Conservation (phyloP, 306 rosid species). For the Hippophae gyantsensis region DNA sequence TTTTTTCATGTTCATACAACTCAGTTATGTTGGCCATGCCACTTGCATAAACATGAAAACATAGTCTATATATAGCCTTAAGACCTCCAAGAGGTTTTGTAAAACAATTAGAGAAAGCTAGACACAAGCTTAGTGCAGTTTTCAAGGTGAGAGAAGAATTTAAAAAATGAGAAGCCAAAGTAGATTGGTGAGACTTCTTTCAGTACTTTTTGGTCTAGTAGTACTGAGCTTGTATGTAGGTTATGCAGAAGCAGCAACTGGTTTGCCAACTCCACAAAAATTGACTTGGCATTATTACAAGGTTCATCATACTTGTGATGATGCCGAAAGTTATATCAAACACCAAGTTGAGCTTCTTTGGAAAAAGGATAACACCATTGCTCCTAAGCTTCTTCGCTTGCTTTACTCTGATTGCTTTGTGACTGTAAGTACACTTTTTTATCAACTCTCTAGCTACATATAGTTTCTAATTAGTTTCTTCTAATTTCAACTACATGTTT, state of each 20-base stretch:
- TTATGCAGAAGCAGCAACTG: conserved; percentile 12
- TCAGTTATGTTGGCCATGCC: conserved; percentile 7
- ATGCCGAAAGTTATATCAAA: conserved; percentile 41
- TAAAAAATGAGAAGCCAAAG: conserved; percentile 23
- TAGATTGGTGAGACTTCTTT: conserved; percentile 9
- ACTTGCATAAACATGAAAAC: not conserved
- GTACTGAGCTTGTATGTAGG: conserved; percentile 26
- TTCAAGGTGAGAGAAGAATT: conserved; percentile 1
- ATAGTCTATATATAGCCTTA: conserved; percentile 11
- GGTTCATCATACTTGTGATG: conserved; percentile 26
- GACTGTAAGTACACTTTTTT: conserved; percentile 30
- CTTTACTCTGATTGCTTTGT: conserved; percentile 61
- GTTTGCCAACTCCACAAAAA: conserved; percentile 19
- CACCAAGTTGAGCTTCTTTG: conserved; percentile 42
- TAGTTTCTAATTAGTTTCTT: not conserved
- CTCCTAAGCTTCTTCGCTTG: conserved; percentile 60
- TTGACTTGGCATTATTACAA: conserved; percentile 60
- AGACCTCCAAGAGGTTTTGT: not conserved
- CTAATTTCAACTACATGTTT: not conserved
- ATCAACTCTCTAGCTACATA: not conserved
- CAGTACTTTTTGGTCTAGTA: conserved; percentile 14
- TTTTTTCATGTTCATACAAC: not conserved
- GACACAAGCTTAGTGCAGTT: not conserved
- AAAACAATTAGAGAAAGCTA: not conserved
- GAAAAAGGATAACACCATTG: conserved; percentile 35